Percentiles rank a stretch among this genome's conserved stretches.
phyloP scores from a whole-genome alignment of 345 rosid species.

The Hibiscus syriacus region DNA sequence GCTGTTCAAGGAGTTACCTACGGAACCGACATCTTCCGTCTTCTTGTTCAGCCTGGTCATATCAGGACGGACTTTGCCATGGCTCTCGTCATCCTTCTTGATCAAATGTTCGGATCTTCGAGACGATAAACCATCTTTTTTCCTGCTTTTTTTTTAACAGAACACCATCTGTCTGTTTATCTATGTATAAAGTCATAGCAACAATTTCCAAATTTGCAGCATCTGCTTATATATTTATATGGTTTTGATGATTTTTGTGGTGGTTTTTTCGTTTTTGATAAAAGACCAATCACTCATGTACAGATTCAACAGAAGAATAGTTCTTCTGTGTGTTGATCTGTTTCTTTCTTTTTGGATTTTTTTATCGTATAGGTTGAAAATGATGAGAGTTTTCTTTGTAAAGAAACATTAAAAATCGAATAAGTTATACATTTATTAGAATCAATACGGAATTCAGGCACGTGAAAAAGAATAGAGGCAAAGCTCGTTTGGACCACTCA shows the following conservation, averaged over 20 bases:
- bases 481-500: neutral
- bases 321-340: no score
- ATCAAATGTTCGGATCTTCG: slow-evolving; percentile 77
- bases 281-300: slow-evolving; percentile 9
- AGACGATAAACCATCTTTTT: slow-evolving; percentile 13
- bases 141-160: neutral
- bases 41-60: slow-evolving; percentile 56
- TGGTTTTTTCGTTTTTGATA: slow-evolving; percentile 19
- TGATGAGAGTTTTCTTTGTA: neutral
- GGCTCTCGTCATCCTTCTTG: no score
- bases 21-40: slow-evolving; percentile 70
- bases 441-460: neutral
- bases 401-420: neutral
- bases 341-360: no score
- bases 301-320: no score
- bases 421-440: neutral
- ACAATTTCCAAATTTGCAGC: neutral
- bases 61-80: no score
- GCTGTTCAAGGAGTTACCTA: slow-evolving; percentile 42
- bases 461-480: no score
- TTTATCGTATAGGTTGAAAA: neutral
- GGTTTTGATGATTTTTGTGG: neutral
- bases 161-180: neutral
- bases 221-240: neutral
- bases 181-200: neutral